These are phyloP conservation scores for Hanseniaspora vineae DNA, from an alignment of 805 yeast species.

Conservation along the genomic window DNA sequence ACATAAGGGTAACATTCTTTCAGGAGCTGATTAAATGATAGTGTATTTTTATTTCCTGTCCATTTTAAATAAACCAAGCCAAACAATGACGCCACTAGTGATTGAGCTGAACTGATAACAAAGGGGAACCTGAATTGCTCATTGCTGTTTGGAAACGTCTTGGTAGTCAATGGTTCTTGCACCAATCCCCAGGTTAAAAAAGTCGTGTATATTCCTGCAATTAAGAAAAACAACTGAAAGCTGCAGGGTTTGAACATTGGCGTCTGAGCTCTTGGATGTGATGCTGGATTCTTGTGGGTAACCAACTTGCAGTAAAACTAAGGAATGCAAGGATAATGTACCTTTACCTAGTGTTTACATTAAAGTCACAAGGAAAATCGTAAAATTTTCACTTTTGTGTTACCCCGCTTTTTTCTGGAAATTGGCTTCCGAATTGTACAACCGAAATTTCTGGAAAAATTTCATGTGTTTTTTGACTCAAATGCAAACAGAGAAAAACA, in stretches of 20 bases:
- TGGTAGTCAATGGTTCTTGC: constrained; percentile 77
- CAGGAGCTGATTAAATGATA: constrained; percentile 25
- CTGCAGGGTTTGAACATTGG: background rate
- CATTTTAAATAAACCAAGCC: constrained; percentile 47
- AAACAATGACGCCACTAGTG: constrained; percentile 53
- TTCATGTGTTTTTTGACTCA: no score
- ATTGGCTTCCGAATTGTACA: background rate
- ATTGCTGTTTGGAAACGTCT: constrained; percentile 48
- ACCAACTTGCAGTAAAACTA: no score
- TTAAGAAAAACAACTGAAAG: constrained; percentile 18
- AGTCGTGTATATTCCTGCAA: constrained; percentile 66
- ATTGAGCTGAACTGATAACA: constrained; percentile 65
- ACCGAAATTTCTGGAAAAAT: background rate
- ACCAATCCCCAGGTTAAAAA: constrained; percentile 86
- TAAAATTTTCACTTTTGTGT: background rate
- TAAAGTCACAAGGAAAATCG: no score
- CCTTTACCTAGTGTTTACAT: no score
- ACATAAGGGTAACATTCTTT: constrained; percentile 26
- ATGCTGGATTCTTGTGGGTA: no score
- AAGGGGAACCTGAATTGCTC: constrained; percentile 62
- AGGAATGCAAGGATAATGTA: no score
- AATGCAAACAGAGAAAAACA: background rate
- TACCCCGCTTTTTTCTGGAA: background rate
- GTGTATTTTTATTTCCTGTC: constrained; percentile 14
- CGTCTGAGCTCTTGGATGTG: background rate